Conservation (phyloP, 2,329 filamentous ascomycete genomes). For the Claviceps purpurea region DNA sequence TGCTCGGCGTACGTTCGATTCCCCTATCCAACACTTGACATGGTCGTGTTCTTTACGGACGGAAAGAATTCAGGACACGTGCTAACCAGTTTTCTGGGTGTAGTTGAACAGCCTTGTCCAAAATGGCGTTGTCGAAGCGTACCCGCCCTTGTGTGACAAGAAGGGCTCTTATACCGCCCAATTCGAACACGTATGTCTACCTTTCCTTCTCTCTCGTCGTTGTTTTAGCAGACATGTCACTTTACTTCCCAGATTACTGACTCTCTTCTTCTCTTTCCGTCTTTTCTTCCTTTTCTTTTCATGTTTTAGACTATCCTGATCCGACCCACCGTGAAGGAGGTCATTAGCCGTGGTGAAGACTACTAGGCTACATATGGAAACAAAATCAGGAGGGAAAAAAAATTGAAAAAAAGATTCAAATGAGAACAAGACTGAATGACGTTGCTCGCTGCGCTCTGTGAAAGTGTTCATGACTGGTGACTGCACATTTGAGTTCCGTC, state of each 20-base stretch:
- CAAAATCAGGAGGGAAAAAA: not conserved
- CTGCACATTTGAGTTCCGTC: no score
- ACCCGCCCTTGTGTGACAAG: constrained; percentile 78
- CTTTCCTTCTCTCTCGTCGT: not conserved
- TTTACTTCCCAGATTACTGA: constrained; percentile 3
- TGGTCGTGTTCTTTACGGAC: no score
- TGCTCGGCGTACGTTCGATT: constrained; percentile 55
- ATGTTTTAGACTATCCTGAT: constrained; percentile 55
- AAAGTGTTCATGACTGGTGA: no score
- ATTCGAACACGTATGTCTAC: constrained; percentile 70
- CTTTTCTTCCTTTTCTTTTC: not conserved
- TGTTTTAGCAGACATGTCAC: not conserved
- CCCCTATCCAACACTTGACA: not conserved
- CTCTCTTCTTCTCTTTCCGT: not conserved
- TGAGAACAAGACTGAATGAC: no score
- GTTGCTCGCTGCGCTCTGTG: no score
- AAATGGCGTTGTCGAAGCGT: constrained; percentile 75
- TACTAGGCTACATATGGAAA: constrained; percentile 38
- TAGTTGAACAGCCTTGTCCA: constrained; percentile 77
- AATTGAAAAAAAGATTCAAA: not conserved
- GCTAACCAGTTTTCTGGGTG: not conserved
- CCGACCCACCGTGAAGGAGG: constrained; percentile 70
- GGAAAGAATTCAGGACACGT: not conserved
- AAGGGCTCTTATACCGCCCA: constrained; percentile 93
- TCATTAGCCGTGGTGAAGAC: constrained; percentile 75